Evolutionary conservation across 441 rosid species (phyloP).

Genomic region (Populus hybrid): DNA sequence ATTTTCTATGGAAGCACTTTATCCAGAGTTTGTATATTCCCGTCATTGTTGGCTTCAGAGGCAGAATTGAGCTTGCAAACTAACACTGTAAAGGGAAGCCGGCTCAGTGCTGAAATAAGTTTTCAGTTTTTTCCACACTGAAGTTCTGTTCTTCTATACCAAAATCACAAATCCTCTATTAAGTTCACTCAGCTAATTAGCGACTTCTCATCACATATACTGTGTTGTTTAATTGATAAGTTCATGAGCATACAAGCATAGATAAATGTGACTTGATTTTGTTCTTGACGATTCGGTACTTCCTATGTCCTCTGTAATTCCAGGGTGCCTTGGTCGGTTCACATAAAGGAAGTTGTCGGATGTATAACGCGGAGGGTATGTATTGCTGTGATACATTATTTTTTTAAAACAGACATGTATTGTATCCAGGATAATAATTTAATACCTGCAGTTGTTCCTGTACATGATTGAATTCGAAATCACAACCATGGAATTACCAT

Average conservation of each 20-base stretch:
- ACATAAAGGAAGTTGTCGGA: constrained; percentile 75
- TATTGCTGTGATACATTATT: neutral
- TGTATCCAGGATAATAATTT: neutral
- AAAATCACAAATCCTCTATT: too few relatives aligned
- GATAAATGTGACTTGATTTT: neutral
- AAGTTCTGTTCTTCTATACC: too few relatives aligned
- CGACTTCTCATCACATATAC: neutral
- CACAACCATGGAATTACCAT: neutral
- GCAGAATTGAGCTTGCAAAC: neutral
- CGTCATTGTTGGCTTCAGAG: neutral
- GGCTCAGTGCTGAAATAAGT: neutral
- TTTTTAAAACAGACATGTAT: neutral
- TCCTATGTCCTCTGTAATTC: constrained; percentile 6
- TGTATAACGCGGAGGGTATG: constrained; percentile 69
- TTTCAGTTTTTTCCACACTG: too few relatives aligned
- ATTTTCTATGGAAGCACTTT: neutral
- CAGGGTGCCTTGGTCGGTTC: constrained; percentile 83
- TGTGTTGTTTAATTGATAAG: neutral
- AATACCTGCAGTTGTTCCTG: neutral
- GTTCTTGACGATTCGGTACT: neutral
- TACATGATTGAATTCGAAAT: neutral
- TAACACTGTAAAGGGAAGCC: neutral
- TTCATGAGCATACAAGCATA: neutral
- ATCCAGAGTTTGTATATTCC: neutral
- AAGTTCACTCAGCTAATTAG: too few relatives aligned